Evolutionary conservation across 495 filamentous ascomycete species (phyloP).

Genomic region (Lophiostoma macrostomum): DNA sequence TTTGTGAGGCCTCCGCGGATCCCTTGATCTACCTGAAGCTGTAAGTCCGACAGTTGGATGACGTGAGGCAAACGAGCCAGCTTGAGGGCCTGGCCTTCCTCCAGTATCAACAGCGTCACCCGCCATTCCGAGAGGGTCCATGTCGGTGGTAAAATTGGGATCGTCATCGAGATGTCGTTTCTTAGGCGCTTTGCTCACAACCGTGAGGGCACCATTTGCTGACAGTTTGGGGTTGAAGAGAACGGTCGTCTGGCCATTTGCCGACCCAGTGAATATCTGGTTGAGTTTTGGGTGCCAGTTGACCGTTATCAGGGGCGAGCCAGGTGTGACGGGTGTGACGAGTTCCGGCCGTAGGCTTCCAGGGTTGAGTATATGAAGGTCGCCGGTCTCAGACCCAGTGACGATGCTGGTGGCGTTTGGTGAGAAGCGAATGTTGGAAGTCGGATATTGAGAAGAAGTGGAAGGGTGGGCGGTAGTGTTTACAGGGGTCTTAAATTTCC

Average conservation of each 20-base stretch:
- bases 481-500: conserved; percentile 89
- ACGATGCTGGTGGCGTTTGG: conserved; percentile 77
- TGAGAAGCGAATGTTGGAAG: conserved; percentile 83
- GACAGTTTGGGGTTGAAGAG: conserved; percentile 87
- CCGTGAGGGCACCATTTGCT: conserved; percentile 72
- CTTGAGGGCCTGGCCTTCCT: conserved; percentile 46
- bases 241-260: conserved; percentile 81
- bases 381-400: conserved; percentile 80
- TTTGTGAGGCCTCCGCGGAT: conserved; percentile 76
- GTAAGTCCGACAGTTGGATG: conserved; percentile 72
- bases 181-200: conserved; percentile 92
- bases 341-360: conserved; percentile 82
- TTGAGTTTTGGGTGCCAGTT: conserved; percentile 93
- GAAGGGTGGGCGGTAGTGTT: conserved; percentile 75
- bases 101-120: conserved; percentile 76
- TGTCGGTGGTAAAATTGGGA: conserved; percentile 76
- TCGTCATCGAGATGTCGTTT: conserved; percentile 93
- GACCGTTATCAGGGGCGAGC: conserved; percentile 75
- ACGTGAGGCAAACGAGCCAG: conserved; percentile 56
- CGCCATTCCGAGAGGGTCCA: conserved; percentile 65
- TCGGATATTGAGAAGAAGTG: conserved; percentile 77
- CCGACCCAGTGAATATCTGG: conserved; percentile 91
- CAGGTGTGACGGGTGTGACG: conserved; percentile 79
- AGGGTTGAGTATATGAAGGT: conserved; percentile 90
- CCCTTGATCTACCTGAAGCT: conserved; percentile 72